Evolutionary conservation across 768 basidiomycete genomes (phyloP).

Genomic region (Boletus tomentosulus): DNA sequence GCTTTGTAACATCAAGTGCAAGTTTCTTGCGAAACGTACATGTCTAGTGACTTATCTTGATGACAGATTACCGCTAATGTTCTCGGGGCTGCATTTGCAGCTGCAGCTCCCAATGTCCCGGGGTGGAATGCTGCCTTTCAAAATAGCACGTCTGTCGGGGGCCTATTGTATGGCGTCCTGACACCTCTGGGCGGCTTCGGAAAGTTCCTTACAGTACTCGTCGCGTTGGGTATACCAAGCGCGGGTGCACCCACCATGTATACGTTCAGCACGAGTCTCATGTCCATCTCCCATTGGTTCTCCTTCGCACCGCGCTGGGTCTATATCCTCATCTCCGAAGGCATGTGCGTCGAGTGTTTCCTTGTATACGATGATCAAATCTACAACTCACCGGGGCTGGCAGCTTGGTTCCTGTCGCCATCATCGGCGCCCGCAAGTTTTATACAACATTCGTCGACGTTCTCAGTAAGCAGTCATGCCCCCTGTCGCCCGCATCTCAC

Average conservation of each 20-base stretch:
- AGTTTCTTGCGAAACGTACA: slow-evolving; percentile 12
- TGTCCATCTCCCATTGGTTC: slow-evolving; percentile 34
- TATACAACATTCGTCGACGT: slow-evolving; percentile 42
- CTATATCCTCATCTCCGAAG: slow-evolving; percentile 42
- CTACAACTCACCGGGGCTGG: neutral
- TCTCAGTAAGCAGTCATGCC: slow-evolving; percentile 25
- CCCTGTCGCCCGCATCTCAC: slow-evolving; percentile 6
- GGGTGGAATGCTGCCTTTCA: slow-evolving; percentile 40
- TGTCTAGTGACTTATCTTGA: neutral
- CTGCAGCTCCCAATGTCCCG: slow-evolving; percentile 36
- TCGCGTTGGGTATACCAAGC: slow-evolving; percentile 51
- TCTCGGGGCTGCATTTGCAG: slow-evolving; percentile 45
- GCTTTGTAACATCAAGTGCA: slow-evolving; percentile 40
- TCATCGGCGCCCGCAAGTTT: slow-evolving; percentile 44
- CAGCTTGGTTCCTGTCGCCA: slow-evolving; percentile 45
- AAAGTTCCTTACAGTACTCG: slow-evolving; percentile 44
- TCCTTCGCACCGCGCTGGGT: slow-evolving; percentile 43
- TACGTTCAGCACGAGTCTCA: slow-evolving; percentile 45
- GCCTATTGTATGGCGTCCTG: slow-evolving; percentile 39
- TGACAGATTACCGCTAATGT: slow-evolving; percentile 37
- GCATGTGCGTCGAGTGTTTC: slow-evolving; percentile 32
- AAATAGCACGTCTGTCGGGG: slow-evolving; percentile 41
- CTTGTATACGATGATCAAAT: neutral
- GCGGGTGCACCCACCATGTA: slow-evolving; percentile 61
- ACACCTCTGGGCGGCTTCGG: slow-evolving; percentile 41